Base-by-base conservation (phyloP, 2,329 filamentous ascomycete species). In the Penicillium rolfsii region DNA sequence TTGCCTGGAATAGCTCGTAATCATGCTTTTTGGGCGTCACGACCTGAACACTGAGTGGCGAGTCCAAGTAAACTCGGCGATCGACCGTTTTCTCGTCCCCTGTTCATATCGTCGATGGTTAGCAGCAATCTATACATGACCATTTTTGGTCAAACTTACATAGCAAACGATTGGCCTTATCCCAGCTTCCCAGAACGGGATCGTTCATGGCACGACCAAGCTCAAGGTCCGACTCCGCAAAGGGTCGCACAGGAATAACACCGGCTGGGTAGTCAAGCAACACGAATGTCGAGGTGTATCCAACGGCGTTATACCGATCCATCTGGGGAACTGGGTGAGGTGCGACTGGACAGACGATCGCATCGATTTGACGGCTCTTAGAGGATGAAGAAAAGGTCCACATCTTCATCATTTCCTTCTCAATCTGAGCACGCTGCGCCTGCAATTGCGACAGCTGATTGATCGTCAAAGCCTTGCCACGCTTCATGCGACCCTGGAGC, bases 261-360 rank as follows among this genome's bases (percentile, higher is more conserved):
- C 84, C 87, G 2, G 86, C 83, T 0, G 87, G 83, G 67, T 85
- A 87, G 70, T 90, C 87, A 24, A 89, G 72, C 57, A 89, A 67
- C 8, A 88, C 86, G 67, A 87, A 88, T 1, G 79, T 81, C 24
- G 80, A 83, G 0, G 86, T 88, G 69, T 89, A 89, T 59, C 85
- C 83, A 0, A 85, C 83, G 0, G 82, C 83, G 70, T 88, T 87
- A 74, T 85, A 89, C 2, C 81, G 77, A 74, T 90, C 87, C 57
- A 87, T 82, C 9, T 82, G 80, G 1, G 87, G 85, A 0, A 87
- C 82, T 0, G 87, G 85, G 71, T 90, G 87, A 2, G 87, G 86
- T 14, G 87, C 87, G 0, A 88, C 79, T 0, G 87, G 87, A 63
- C 83, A 86, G 58, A 90, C 82, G 55, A 90, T 82, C 0, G 85